Evolutionary conservation across 1,284 basidiomycete genomes (phyloP).

Genomic region (Grifola frondosa): DNA sequence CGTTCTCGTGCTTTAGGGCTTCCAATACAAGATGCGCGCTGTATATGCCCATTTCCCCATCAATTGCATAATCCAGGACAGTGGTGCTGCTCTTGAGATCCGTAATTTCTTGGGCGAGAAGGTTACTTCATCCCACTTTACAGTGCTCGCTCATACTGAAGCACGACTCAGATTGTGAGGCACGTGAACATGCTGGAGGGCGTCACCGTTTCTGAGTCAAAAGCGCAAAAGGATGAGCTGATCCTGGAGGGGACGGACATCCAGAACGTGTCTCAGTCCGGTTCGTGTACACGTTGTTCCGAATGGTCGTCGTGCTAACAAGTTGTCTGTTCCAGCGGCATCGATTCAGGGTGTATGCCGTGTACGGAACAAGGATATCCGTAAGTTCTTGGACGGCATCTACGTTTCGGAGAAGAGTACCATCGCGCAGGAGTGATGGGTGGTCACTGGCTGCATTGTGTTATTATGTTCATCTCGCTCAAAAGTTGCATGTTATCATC

Average conservation of each 20-base stretch:
- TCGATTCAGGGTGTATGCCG: constrained; percentile 93
- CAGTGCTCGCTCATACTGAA: neutral
- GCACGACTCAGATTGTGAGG: constrained; percentile 71
- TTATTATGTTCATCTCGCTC: constrained; percentile 19
- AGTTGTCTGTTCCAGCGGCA: constrained; percentile 57
- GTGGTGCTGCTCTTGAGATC: constrained; percentile 85
- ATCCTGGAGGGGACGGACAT: constrained; percentile 94
- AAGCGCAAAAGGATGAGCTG: constrained; percentile 95
- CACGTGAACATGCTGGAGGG: constrained; percentile 92
- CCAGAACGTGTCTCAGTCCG: constrained; percentile 93
- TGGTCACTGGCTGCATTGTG: constrained; percentile 17
- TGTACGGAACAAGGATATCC: constrained; percentile 98
- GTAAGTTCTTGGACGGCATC: constrained; percentile 91
- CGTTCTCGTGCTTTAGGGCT: constrained; percentile 58
- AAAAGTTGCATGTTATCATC: constrained; percentile 24
- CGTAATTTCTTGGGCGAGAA: constrained; percentile 98
- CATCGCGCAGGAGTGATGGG: constrained; percentile 44
- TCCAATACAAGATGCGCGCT: constrained; percentile 99
- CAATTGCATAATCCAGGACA: constrained; percentile 95
- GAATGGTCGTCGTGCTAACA: neutral
- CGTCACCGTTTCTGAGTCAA: constrained; percentile 87
- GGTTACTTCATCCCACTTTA: constrained; percentile 41
- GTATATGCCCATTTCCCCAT: constrained; percentile 99
- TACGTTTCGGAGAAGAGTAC: constrained; percentile 88
- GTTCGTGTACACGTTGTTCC: constrained; percentile 38